phyloP scores from a whole-genome alignment of 257 asterid species.

The Thymus mandschuricus region DNA sequence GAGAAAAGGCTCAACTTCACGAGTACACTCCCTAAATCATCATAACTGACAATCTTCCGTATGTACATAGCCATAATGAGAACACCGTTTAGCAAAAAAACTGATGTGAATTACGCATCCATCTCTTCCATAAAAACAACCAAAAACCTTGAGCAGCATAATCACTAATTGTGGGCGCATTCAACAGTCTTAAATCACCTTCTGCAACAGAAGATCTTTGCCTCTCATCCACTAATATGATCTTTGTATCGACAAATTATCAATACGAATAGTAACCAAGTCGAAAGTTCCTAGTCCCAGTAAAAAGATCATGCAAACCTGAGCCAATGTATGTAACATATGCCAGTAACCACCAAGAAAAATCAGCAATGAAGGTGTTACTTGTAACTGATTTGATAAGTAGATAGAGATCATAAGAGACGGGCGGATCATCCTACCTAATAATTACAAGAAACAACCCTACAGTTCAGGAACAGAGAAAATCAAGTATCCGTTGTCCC shows the following conservation, averaged over 20 bases:
- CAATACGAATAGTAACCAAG: constrained; percentile 31
- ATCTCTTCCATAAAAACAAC: constrained; percentile 12
- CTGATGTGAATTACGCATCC: constrained; percentile 2
- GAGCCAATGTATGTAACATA: constrained; percentile 24
- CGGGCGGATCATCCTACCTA: constrained; percentile 37
- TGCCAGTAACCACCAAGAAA: constrained; percentile 31
- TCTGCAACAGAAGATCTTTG: constrained; percentile 8
- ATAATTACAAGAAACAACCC: constrained; percentile 32
- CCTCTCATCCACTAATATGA: neutral
- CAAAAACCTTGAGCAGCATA: constrained; percentile 11
- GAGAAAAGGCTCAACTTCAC: no score
- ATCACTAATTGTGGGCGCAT: neutral
- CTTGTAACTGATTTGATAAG: constrained; percentile 20
- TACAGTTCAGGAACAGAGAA: constrained; percentile 54
- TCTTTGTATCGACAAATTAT: constrained; percentile 26
- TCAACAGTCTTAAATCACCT: neutral
- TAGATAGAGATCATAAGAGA: constrained; percentile 13
- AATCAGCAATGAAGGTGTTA: neutral
- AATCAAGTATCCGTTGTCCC: constrained; percentile 59
- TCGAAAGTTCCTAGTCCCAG: constrained; percentile 30
- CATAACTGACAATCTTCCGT: constrained; percentile 7
- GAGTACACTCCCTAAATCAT: neutral
- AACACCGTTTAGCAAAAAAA: constrained; percentile 1
- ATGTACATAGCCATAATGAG: neutral
- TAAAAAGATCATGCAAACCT: constrained; percentile 26